phyloP scores from a whole-genome alignment of 257 asterid genomes.

The Mitragyna speciosa region DNA sequence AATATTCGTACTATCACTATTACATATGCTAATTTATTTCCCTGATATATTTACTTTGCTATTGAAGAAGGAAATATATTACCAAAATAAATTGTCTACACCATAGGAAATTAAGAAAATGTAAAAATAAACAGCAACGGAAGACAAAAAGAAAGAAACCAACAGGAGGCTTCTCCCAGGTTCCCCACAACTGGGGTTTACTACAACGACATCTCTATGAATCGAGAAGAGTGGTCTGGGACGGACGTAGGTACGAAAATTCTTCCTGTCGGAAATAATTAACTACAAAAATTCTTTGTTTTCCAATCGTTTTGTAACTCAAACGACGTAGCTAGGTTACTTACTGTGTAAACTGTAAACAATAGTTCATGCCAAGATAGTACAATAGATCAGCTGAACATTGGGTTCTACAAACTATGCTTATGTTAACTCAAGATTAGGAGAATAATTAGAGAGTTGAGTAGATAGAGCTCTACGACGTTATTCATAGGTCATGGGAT shows the following conservation, averaged over 20 bases:
- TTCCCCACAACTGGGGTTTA: neutral
- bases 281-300: no score
- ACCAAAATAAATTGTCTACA: neutral
- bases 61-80: neutral
- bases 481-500: no score
- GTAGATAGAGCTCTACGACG: no score
- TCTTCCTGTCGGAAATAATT: no score
- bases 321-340: neutral
- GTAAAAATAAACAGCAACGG: neutral
- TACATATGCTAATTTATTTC: no score
- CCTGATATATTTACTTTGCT: neutral
- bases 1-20: no score
- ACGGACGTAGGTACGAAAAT: neutral
- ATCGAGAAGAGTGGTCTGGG: neutral
- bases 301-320: neutral
- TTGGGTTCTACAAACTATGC: neutral
- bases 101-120: neutral
- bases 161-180: neutral
- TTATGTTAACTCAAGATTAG: neutral
- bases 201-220: neutral
- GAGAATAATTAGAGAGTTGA: no score
- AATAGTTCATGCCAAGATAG: neutral
- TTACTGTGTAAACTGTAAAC: neutral
- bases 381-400: neutral
- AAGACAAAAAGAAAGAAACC: neutral